Evolutionary conservation across 805 yeast species (phyloP), one percentile per base, ranked within the genome.

Genomic region (Blastobotrys terrestris): DNA sequence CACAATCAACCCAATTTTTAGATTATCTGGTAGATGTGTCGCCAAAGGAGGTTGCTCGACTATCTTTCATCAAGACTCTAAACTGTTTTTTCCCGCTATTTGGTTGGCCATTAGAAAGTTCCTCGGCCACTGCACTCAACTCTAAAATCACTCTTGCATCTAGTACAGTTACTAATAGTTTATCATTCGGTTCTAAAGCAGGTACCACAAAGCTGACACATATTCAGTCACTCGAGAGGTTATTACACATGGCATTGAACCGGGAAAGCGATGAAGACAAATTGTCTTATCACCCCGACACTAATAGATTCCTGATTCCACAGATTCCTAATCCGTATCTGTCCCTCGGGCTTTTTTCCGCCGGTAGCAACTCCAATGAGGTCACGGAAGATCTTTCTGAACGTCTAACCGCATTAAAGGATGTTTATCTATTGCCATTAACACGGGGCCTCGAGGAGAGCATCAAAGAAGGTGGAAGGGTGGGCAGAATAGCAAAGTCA

Each of bases 391-490:
- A 86, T 64, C 65, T 72, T 35, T 69, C 71, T 2, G 80, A 84
- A 1, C 71, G 94, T 60, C 63, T 78, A 11, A 11, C 35, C 31
- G 74, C 74, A 49, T 70, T 83, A 0, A 67, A 86, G 52, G 63
- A 81, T 52, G 73, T 78, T 21, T 85, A 82, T 60, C 61, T 69
- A 44, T 66, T 67, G 1, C 79, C 78, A 8, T 71, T 87, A 48
- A 52, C 61, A 18, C 74, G 70, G 46, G 84, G 87, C 39, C 70
- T 84, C 19, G 71, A 68, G 1, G 71, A 71, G 41, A 60, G 80
- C 31, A 66, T 80, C 7, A 80, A 80, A 60, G 94, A 86, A 58
- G 95, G 89, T 11, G 91, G 91, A 1, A 87, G 83, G 47, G 70
- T 77, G 16, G 90, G 90, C 2, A 76, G 81, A 55, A 76, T 65